A percentile compares a stretch with the other conserved stretches of the same genome.
These are phyloP conservation scores for Batrachochytrium dendrobatidis DNA, from an alignment of 371 early-diverging fungal species.

Conservation along the genomic window DNA sequence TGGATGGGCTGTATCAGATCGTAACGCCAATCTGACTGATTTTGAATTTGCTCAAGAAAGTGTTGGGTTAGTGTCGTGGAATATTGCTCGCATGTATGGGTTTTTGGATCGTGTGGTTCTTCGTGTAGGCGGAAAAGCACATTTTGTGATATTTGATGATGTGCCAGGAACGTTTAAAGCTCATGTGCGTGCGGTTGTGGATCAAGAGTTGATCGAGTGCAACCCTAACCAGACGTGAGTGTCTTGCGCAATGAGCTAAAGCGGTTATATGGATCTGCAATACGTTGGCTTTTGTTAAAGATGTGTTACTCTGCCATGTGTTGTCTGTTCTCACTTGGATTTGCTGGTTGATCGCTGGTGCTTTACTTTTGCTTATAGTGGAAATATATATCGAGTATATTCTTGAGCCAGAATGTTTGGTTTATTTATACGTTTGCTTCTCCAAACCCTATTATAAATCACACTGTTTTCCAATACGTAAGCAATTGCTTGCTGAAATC, in stretches of 20 bases:
- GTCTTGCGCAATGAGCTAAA: too few species aligned
- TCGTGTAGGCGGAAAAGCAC: slow-evolving; percentile 17
- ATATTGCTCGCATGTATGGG: slow-evolving; percentile 56
- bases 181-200: slow-evolving; percentile 8
- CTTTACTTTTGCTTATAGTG: too few species aligned
- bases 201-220: slow-evolving; percentile 6
- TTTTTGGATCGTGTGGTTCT: slow-evolving; percentile 19
- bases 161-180: slow-evolving; percentile 13
- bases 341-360: too few species aligned
- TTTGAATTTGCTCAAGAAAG: slow-evolving; percentile 48
- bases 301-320: too few species aligned
- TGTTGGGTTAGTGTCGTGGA: slow-evolving; percentile 63
- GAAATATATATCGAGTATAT: too few species aligned
- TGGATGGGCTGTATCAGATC: slow-evolving; percentile 50
- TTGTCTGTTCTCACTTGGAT: too few species aligned
- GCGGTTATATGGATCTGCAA: too few species aligned
- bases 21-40: slow-evolving; percentile 17
- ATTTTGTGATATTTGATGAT: slow-evolving; percentile 21
- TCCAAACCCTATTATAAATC: too few species aligned
- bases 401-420: too few species aligned
- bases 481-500: neutral
- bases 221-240: slow-evolving; percentile 11
- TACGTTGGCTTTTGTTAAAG: too few species aligned
- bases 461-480: neutral
- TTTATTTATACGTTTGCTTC: too few species aligned